These are phyloP conservation scores for Cyclocybe aegerita DNA, from an alignment of 768 basidiomycete species.

Conservation along the genomic window DNA sequence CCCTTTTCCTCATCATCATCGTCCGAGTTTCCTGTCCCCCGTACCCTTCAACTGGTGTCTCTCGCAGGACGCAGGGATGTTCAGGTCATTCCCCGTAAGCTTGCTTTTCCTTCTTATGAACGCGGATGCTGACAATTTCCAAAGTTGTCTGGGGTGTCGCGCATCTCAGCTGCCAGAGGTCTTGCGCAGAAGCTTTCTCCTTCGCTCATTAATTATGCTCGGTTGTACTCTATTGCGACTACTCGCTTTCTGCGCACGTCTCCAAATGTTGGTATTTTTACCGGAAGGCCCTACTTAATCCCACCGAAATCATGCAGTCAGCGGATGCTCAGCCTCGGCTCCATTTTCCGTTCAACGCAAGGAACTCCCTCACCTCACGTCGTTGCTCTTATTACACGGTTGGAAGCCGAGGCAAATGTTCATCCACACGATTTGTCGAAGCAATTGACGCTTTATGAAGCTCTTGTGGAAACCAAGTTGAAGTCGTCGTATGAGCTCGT, in stretches of 20 bases:
- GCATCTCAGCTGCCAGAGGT: conserved; percentile 24
- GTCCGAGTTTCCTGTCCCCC: neutral
- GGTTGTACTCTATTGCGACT: conserved; percentile 14
- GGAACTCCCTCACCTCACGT: conserved; percentile 59
- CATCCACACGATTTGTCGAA: conserved; percentile 66
- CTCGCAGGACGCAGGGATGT: conserved; percentile 20
- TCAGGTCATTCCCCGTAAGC: conserved; percentile 25
- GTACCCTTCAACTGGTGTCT: conserved; percentile 1
- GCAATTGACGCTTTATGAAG: conserved; percentile 70
- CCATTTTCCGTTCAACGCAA: conserved; percentile 46
- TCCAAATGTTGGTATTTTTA: conserved; percentile 5
- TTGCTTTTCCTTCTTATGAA: conserved; percentile 2
- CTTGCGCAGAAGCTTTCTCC: conserved; percentile 15
- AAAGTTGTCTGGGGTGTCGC: conserved; percentile 39
- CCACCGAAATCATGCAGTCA: conserved; percentile 11
- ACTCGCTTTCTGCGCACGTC: conserved; percentile 10
- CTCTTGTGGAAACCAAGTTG: conserved; percentile 61
- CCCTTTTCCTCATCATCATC: neutral
- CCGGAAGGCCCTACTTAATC: conserved; percentile 3
- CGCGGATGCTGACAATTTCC: conserved; percentile 11
- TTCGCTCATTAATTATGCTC: conserved; percentile 10
- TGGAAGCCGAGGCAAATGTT: conserved; percentile 78
- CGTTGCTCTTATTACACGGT: conserved; percentile 66
- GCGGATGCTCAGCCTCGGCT: conserved; percentile 37
- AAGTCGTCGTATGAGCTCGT: conserved; percentile 71